Evolutionary conservation across 179 eudicot species (phyloP).

Genomic region (Silene vulgaris): DNA sequence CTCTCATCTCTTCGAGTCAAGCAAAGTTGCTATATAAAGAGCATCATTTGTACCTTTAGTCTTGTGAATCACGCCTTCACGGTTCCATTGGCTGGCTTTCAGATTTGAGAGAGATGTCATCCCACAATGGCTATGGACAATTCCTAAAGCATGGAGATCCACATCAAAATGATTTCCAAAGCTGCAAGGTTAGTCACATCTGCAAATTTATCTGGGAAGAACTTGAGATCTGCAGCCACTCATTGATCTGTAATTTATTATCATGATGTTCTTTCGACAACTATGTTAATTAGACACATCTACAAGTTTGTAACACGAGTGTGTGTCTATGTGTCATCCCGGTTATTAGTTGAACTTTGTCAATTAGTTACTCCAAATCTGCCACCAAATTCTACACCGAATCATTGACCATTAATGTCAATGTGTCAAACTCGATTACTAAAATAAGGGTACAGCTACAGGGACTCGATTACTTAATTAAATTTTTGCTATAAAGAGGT

Average conservation of each 20-base stretch:
- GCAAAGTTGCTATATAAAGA: neutral
- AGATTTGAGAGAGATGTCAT: constrained; percentile 20
- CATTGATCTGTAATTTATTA: constrained; percentile 3
- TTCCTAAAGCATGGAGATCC: constrained; percentile 22
- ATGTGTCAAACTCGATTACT: neutral
- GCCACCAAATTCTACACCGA: neutral
- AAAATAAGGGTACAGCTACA: too few relatives aligned
- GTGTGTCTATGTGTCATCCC: neutral
- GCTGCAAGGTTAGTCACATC: constrained; percentile 14
- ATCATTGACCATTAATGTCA: neutral
- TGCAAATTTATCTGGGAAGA: constrained; percentile 2
- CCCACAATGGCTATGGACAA: constrained; percentile 24
- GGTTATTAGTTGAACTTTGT: neutral
- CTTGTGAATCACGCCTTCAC: constrained; percentile 8
- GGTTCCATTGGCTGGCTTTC: neutral
- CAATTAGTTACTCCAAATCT: neutral
- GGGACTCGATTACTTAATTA: too few relatives aligned
- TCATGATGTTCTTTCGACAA: neutral
- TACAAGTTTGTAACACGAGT: neutral
- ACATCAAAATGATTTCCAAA: constrained; percentile 19
- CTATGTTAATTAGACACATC: neutral
- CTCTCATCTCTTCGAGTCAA: neutral
- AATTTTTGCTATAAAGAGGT: neutral
- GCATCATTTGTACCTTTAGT: neutral
- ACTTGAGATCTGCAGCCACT: neutral